These are phyloP conservation scores for Blastomyces silverae DNA, from an alignment of 2,329 filamentous ascomycete genomes.

Conservation along the genomic window DNA sequence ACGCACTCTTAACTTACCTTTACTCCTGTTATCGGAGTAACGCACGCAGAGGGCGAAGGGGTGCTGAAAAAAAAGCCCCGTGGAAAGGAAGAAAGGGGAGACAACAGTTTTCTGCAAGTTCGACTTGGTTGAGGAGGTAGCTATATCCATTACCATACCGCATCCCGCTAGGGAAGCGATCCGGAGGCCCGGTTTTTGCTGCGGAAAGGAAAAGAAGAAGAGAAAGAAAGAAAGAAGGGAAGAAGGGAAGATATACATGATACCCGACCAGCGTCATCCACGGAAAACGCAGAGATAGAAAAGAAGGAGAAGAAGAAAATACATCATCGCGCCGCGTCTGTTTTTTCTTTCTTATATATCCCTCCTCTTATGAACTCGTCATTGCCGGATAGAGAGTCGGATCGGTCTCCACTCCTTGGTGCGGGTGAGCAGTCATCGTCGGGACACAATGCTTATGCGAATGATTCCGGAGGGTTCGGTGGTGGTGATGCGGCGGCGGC, in stretches of 20 bases:
- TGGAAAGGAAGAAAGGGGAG: no score
- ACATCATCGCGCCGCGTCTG: background rate
- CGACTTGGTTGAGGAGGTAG: no score
- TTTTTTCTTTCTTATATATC: background rate
- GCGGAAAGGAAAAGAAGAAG: background rate
- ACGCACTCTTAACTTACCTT: no score
- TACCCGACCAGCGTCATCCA: background rate
- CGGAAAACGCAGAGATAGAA: background rate
- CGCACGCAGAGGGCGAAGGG: no score
- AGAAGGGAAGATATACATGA: background rate
- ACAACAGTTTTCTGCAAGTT: no score
- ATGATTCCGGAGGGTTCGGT: conserved; percentile 18
- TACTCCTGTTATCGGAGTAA: no score
- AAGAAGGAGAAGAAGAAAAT: background rate
- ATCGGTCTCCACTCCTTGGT: conserved; percentile 20
- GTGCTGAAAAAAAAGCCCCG: no score
- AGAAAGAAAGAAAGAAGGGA: no score
- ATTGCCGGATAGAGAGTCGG: conserved; percentile 17
- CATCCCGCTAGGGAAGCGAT: no score
- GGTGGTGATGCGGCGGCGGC: conserved; percentile 19
- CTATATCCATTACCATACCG: no score
- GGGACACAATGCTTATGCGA: background rate
- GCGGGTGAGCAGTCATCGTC: background rate
- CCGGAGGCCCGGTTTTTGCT: background rate
- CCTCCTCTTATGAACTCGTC: conserved; percentile 9